Percentiles rank a stretch among this genome's conserved stretches.
Evolutionary conservation across 306 rosid genomes (phyloP).

Genomic region (Adenanthera pavonina): DNA sequence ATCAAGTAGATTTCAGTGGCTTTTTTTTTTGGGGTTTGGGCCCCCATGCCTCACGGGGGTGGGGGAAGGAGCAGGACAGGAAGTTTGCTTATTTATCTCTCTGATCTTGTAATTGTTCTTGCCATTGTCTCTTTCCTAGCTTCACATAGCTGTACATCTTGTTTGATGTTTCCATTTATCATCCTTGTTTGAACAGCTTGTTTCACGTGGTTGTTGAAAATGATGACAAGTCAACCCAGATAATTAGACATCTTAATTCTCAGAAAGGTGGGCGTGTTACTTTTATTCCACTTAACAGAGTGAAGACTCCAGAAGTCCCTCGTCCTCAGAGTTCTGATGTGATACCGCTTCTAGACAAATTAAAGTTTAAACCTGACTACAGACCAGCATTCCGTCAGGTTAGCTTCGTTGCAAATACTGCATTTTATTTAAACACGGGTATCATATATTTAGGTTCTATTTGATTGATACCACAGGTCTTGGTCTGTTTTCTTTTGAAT

Average conservation of each 20-base stretch:
- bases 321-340: conserved; percentile 94
- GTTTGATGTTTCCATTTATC: conserved; percentile 31
- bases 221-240: conserved; percentile 90
- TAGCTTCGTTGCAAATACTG: conserved; percentile 45
- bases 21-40: neutral
- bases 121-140: neutral
- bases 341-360: conserved; percentile 80
- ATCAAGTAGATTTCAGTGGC: neutral
- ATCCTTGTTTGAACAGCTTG: conserved; percentile 65
- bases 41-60: neutral
- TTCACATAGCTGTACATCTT: conserved; percentile 14
- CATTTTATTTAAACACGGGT: conserved; percentile 17
- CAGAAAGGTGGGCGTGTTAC: conserved; percentile 95
- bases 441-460: conserved; percentile 16
- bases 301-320: conserved; percentile 68
- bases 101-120: conserved; percentile 15
- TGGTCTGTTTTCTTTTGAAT: conserved; percentile 24
- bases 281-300: conserved; percentile 94
- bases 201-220: conserved; percentile 97
- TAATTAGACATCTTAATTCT: conserved; percentile 88
- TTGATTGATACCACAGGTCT: neutral
- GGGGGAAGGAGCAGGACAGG: neutral
- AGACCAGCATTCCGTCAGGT: conserved; percentile 87
- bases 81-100: neutral
- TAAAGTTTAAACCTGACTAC: conserved; percentile 60